A percentile compares a stretch with the other conserved stretches of the same genome.
phyloP scores from a whole-genome alignment of 2,329 filamentous ascomycete genomes.

The Gnomoniopsis sp. region DNA sequence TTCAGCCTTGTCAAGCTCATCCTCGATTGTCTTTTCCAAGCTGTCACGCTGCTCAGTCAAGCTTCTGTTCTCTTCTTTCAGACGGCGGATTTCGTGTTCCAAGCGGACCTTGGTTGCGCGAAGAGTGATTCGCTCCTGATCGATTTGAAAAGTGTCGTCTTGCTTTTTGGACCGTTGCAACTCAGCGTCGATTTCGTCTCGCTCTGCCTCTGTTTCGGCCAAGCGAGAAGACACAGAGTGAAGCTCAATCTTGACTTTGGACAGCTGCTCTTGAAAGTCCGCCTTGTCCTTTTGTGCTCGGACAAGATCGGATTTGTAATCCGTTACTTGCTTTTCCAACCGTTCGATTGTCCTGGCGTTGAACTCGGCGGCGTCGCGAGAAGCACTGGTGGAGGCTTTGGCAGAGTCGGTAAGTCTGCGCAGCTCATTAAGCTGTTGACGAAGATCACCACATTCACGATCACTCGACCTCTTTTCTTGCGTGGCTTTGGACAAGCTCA shows the following conservation, averaged over 20 bases:
- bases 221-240: constrained; percentile 54
- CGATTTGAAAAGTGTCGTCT: constrained; percentile 54
- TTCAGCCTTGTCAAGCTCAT: constrained; percentile 63
- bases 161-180: constrained; percentile 52
- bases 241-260: constrained; percentile 57
- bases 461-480: constrained; percentile 42
- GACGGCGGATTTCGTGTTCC: constrained; percentile 62
- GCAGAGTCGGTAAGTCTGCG: constrained; percentile 26
- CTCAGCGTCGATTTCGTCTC: constrained; percentile 63
- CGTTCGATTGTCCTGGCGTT: constrained; percentile 44
- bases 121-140: constrained; percentile 67
- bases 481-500: constrained; percentile 63
- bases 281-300: constrained; percentile 59
- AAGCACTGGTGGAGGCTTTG: constrained; percentile 27
- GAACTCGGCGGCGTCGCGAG: constrained; percentile 32
- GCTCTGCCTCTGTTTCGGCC: constrained; percentile 59
- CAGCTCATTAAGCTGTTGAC: constrained; percentile 38
- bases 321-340: constrained; percentile 54
- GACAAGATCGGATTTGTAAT: constrained; percentile 55
- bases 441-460: constrained; percentile 41
- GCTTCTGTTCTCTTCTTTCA: constrained; percentile 61
- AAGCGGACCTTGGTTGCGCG: constrained; percentile 65
- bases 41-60: constrained; percentile 54
- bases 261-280: constrained; percentile 59
- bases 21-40: constrained; percentile 61